Conservation (phyloP, 2,329 filamentous ascomycete genomes). For the Thyridium curvatum region DNA sequence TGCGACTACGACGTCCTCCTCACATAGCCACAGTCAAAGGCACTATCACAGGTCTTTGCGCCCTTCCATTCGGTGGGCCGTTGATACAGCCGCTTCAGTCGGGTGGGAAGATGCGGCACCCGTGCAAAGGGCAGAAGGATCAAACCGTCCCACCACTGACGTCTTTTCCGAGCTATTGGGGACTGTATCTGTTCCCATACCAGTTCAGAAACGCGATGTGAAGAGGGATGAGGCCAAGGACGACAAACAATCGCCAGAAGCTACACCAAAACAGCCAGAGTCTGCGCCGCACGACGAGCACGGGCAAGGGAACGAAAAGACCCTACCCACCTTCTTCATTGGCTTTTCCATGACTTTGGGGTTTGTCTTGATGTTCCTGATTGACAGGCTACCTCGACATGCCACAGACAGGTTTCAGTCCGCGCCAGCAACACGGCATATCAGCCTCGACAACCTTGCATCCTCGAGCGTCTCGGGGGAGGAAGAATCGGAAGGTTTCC, state of each 20-base stretch:
- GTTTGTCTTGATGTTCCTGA: conserved; percentile 94
- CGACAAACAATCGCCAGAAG: conserved; percentile 1
- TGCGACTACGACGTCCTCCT: conserved; percentile 47
- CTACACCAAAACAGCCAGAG: neutral
- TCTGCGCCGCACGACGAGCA: conserved; percentile 11
- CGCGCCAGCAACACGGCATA: conserved; percentile 68
- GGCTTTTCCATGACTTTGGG: conserved; percentile 81
- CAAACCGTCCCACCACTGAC: too few species aligned
- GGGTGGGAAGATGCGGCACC: too few species aligned
- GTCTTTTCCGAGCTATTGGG: too few species aligned
- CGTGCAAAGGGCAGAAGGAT: too few species aligned
- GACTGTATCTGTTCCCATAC: too few species aligned
- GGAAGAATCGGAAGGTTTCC: conserved; percentile 50
- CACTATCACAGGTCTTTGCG: conserved; percentile 3
- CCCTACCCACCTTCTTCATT: conserved; percentile 67
- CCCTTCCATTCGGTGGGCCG: conserved; percentile 3
- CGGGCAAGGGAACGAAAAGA: conserved; percentile 27
- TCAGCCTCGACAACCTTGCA: conserved; percentile 76
- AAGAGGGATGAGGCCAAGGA: conserved; percentile 8
- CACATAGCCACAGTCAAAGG: conserved; percentile 27
- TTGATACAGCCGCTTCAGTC: too few species aligned
- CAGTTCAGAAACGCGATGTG: too few species aligned
- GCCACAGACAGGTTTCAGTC: conserved; percentile 58
- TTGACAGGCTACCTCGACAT: conserved; percentile 78
- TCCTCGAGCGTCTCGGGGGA: conserved; percentile 32